phyloP scores from a whole-genome alignment of 2,329 filamentous ascomycete genomes.

The Hymenoscyphus infarciens region DNA sequence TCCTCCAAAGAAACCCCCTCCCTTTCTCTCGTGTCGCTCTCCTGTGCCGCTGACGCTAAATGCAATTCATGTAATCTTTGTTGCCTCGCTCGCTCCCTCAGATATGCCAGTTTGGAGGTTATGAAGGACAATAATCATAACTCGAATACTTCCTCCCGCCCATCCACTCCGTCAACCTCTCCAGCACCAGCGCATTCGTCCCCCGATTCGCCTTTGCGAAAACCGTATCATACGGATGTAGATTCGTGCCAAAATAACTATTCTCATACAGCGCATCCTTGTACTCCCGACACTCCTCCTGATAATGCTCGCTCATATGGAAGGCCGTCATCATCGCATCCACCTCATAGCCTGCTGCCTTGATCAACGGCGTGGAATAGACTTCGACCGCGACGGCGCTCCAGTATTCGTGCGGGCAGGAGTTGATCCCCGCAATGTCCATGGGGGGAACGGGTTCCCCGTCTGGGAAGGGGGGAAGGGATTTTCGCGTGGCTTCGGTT shows the following conservation, averaged over 20 bases:
- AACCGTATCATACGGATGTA: slow-evolving; percentile 31
- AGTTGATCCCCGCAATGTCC: slow-evolving; percentile 26
- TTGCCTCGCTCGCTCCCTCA: too few relatives aligned
- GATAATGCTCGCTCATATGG: slow-evolving; percentile 21
- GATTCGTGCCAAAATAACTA: slow-evolving; percentile 29
- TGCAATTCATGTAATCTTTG: too few relatives aligned
- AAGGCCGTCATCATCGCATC: slow-evolving; percentile 30
- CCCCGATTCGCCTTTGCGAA: slow-evolving; percentile 32
- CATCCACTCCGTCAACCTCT: slow-evolving; percentile 26
- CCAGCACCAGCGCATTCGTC: slow-evolving; percentile 21
- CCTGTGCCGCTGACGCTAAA: too few relatives aligned
- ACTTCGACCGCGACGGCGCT: slow-evolving; percentile 28
- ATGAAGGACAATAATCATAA: slow-evolving; percentile 23
- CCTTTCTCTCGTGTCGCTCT: too few relatives aligned
- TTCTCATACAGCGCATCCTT: slow-evolving; percentile 26
- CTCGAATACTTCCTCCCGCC: slow-evolving; percentile 26
- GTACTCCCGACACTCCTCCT: slow-evolving; percentile 17
- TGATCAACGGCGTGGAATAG: slow-evolving; percentile 23
- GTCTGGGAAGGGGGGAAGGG: background rate
- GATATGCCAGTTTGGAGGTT: background rate
- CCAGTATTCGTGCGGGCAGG: slow-evolving; percentile 25
- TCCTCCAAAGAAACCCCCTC: too few relatives aligned
- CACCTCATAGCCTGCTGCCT: slow-evolving; percentile 27
- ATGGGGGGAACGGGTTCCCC: background rate
- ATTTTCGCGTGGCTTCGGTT: slow-evolving; percentile 11